phyloP scores from a whole-genome alignment of 345 rosid species.

The Boechera retrofracta region DNA sequence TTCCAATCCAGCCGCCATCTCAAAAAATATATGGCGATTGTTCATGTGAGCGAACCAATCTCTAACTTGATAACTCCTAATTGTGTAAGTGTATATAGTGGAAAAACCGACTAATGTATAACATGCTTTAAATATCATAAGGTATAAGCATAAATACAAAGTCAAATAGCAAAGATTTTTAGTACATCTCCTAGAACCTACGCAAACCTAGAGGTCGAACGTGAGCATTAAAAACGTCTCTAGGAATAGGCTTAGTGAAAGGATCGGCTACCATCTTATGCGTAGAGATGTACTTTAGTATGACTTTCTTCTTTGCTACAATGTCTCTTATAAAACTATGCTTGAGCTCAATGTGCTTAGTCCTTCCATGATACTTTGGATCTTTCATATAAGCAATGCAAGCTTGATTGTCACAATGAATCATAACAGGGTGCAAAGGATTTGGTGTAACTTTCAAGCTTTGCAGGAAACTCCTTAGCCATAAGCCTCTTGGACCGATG shows the following conservation, averaged over 20 bases:
- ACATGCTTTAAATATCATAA: too few relatives aligned
- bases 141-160: too few relatives aligned
- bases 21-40: too few relatives aligned
- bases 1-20: too few relatives aligned
- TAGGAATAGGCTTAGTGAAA: background rate
- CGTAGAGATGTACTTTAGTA: background rate
- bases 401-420: background rate
- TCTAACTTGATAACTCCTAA: too few relatives aligned
- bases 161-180: too few relatives aligned
- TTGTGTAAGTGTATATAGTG: too few relatives aligned
- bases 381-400: background rate
- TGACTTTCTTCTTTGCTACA: background rate
- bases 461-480: background rate
- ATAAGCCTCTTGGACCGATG: background rate
- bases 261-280: conserved; percentile 1
- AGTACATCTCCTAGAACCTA: too few relatives aligned
- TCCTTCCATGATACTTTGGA: background rate
- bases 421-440: background rate
- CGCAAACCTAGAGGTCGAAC: too few relatives aligned
- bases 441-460: background rate
- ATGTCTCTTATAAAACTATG: background rate
- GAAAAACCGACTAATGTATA: too few relatives aligned
- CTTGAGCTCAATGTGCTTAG: background rate
- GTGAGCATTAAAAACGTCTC: background rate
- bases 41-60: too few relatives aligned